Conservation (phyloP, 768 basidiomycete genomes). For the Suillus subluteus region DNA sequence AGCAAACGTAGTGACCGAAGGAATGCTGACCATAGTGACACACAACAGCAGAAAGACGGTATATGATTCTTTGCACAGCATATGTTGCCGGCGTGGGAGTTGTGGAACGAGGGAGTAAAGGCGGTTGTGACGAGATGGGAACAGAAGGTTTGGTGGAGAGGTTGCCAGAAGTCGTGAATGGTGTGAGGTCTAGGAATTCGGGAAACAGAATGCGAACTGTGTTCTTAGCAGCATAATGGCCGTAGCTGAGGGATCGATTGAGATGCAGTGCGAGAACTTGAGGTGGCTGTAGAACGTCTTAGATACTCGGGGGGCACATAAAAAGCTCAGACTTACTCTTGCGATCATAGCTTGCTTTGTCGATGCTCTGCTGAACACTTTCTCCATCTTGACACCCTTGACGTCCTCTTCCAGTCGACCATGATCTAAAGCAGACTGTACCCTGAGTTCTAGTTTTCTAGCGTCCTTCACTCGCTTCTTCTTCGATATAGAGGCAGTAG, state of each 20-base stretch:
- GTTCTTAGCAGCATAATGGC: conserved; percentile 81
- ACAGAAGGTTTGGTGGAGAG: conserved; percentile 71
- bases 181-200: conserved; percentile 86
- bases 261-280: conserved; percentile 87
- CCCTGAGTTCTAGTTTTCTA: conserved; percentile 60
- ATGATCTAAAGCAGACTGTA: conserved; percentile 68
- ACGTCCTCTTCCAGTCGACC: conserved; percentile 85
- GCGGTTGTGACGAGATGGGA: conserved; percentile 70
- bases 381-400: conserved; percentile 79
- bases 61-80: conserved; percentile 65
- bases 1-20: conserved; percentile 95
- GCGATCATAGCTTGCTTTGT: conserved; percentile 95
- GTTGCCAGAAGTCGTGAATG: conserved; percentile 81
- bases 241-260: conserved; percentile 87
- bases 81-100: conserved; percentile 62
- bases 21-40: conserved; percentile 93
- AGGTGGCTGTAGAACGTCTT: conserved; percentile 63
- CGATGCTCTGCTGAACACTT: conserved; percentile 70
- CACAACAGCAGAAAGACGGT: conserved; percentile 84
- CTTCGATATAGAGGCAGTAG: conserved; percentile 64
- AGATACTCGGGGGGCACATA: conserved; percentile 16
- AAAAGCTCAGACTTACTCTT: conserved; percentile 53
- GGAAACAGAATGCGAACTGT: conserved; percentile 80
- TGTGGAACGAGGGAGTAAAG: conserved; percentile 48
- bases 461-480: conserved; percentile 78